phyloP scores from a whole-genome alignment of 805 yeast genomes.

The Kluyveromyces lactis region DNA sequence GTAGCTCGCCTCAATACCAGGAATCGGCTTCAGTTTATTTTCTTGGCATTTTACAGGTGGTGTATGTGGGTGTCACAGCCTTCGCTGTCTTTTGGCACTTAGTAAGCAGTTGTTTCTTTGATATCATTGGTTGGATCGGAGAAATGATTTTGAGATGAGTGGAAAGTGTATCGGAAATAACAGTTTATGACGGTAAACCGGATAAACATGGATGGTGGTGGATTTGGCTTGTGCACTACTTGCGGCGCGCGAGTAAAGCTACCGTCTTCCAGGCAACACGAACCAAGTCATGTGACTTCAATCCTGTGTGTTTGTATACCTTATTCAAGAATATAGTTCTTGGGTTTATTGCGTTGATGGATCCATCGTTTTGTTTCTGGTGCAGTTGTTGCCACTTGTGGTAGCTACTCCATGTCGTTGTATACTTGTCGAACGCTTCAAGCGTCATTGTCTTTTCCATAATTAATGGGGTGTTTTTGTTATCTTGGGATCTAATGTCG shows the following conservation, averaged over 20 bases:
- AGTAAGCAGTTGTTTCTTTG: too few relatives aligned
- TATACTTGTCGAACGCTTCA: slow-evolving; percentile 40
- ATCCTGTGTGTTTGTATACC: slow-evolving; percentile 18
- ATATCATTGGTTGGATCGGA: too few relatives aligned
- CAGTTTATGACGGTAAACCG: too few relatives aligned
- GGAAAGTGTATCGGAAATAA: too few relatives aligned
- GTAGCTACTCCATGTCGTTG: slow-evolving; percentile 65
- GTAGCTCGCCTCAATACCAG: too few relatives aligned
- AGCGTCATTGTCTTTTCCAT: slow-evolving; percentile 36
- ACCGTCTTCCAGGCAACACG: slow-evolving; percentile 23
- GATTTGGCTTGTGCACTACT: not conserved
- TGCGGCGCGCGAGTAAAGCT: slow-evolving; percentile 49
- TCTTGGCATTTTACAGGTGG: too few relatives aligned
- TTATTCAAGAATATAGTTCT: not conserved
- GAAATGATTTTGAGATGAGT: too few relatives aligned
- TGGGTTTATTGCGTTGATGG: not conserved
- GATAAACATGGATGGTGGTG: too few relatives aligned
- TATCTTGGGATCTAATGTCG: slow-evolving; percentile 5
- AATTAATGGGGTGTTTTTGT: slow-evolving; percentile 18
- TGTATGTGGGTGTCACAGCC: too few relatives aligned
- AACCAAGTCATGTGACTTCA: slow-evolving; percentile 10
- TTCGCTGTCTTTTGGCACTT: too few relatives aligned
- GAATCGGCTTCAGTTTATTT: too few relatives aligned
- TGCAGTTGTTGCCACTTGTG: slow-evolving; percentile 39
- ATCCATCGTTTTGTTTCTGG: too few relatives aligned